Conservation (phyloP, 1,139 yeast genomes). For the Zygoascus sp. region DNA sequence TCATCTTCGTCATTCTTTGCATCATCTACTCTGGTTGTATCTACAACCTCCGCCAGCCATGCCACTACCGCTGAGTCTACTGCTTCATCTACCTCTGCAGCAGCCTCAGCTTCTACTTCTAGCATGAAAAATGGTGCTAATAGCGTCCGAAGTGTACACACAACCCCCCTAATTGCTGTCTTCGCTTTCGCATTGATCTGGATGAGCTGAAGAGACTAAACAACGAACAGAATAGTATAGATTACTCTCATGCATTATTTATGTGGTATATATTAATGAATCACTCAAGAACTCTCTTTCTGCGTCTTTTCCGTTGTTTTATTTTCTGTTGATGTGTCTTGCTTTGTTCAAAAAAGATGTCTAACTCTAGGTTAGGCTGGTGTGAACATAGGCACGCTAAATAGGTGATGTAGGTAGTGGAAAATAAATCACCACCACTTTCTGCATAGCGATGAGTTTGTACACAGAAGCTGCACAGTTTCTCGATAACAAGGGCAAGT, state of each 20-base stretch:
- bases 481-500: constrained; percentile 39
- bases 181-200: constrained; percentile 7
- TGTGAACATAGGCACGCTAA: too few species aligned
- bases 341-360: too few species aligned
- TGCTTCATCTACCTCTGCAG: background rate
- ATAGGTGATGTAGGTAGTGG: too few species aligned
- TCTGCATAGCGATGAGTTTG: constrained; percentile 30
- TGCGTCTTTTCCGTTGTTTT: too few species aligned
- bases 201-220: background rate
- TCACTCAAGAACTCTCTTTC: too few species aligned
- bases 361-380: too few species aligned
- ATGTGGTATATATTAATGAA: background rate
- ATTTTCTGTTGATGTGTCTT: too few species aligned
- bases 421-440: background rate
- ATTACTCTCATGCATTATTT: constrained; percentile 5
- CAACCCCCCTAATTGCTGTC: background rate
- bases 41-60: constrained; percentile 8
- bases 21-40: constrained; percentile 5
- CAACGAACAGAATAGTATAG: background rate
- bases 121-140: background rate
- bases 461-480: constrained; percentile 38
- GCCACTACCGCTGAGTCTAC: constrained; percentile 11
- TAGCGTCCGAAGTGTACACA: background rate
- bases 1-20: constrained; percentile 9
- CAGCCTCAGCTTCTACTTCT: background rate